Evolutionary conservation across 1,284 basidiomycete species (phyloP).

Genomic region (Melampsora abietis-canadensis): DNA sequence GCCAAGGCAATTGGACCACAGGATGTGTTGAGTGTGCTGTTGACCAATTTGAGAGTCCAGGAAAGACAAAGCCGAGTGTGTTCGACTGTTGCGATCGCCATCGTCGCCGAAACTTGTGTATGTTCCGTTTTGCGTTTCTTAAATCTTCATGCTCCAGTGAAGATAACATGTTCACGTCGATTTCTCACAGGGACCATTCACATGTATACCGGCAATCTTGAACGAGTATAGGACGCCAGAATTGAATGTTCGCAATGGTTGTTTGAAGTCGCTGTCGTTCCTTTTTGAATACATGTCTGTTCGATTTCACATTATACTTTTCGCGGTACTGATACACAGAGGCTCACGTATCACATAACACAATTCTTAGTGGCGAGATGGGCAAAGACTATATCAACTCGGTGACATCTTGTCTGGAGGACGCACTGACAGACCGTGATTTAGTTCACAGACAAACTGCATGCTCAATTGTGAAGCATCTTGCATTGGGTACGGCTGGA

Average conservation of each 20-base stretch:
- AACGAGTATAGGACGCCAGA: slow-evolving; percentile 96
- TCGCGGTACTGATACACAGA: not conserved
- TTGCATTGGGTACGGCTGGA: slow-evolving; percentile 93
- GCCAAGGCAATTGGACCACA: slow-evolving; percentile 99
- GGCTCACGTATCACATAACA: not conserved
- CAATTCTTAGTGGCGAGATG: slow-evolving; percentile 71
- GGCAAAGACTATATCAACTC: slow-evolving; percentile 97
- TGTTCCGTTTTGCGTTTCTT: not conserved
- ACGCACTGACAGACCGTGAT: slow-evolving; percentile 94
- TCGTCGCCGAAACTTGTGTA: slow-evolving; percentile 48
- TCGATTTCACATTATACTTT: not conserved
- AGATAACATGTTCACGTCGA: slow-evolving; percentile 65
- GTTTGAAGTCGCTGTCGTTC: slow-evolving; percentile 95
- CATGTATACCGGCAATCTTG: slow-evolving; percentile 95
- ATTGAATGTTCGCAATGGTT: slow-evolving; percentile 97
- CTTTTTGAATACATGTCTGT: slow-evolving; percentile 88
- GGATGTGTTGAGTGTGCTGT: slow-evolving; percentile 90
- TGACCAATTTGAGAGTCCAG: slow-evolving; percentile 96
- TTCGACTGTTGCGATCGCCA: slow-evolving; percentile 89
- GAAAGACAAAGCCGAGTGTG: slow-evolving; percentile 98
- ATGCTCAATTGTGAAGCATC: slow-evolving; percentile 97
- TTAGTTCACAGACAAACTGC: slow-evolving; percentile 97
- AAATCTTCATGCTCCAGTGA: slow-evolving; percentile 66
- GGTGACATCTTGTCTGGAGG: slow-evolving; percentile 94
- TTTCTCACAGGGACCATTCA: slow-evolving; percentile 65